Conservation (phyloP, 2,329 filamentous ascomycete species). For the Blumeriella jaapii region DNA sequence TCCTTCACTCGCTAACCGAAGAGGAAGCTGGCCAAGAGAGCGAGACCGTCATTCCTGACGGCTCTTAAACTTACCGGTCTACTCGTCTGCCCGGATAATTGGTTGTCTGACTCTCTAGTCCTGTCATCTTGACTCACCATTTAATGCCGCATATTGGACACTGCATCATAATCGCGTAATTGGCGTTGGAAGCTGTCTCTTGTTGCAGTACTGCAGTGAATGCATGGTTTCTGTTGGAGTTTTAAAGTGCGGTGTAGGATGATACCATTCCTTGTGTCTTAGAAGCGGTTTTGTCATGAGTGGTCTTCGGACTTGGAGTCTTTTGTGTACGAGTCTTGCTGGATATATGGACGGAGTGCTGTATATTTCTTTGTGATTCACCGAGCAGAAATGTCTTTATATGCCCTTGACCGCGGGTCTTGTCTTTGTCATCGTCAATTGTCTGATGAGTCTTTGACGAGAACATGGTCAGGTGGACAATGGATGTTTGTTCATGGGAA, state of each 20-base stretch:
- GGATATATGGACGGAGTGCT: no score
- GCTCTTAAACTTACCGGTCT: neutral
- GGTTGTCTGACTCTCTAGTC: neutral
- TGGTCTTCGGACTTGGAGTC: neutral
- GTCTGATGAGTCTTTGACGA: neutral
- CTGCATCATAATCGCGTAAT: neutral
- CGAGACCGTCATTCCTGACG: constrained; percentile 6
- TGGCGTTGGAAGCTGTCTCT: neutral
- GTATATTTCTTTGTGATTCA: no score
- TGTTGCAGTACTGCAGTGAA: neutral
- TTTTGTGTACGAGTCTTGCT: neutral
- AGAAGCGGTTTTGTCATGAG: neutral
- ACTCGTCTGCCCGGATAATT: neutral
- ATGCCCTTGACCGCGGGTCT: no score
- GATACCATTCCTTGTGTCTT: neutral
- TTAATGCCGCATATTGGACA: neutral
- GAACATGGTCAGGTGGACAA: neutral
- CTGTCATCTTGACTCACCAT: neutral
- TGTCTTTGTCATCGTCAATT: no score
- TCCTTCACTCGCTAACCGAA: constrained; percentile 21
- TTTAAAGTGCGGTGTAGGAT: neutral
- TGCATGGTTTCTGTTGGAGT: neutral
- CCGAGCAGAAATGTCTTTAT: no score
- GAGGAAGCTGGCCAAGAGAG: constrained; percentile 9
- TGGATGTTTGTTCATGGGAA: neutral